These are phyloP conservation scores for Exophiala oligosperma DNA, from an alignment of 2,329 filamentous ascomycete species.

Conservation along the genomic window DNA sequence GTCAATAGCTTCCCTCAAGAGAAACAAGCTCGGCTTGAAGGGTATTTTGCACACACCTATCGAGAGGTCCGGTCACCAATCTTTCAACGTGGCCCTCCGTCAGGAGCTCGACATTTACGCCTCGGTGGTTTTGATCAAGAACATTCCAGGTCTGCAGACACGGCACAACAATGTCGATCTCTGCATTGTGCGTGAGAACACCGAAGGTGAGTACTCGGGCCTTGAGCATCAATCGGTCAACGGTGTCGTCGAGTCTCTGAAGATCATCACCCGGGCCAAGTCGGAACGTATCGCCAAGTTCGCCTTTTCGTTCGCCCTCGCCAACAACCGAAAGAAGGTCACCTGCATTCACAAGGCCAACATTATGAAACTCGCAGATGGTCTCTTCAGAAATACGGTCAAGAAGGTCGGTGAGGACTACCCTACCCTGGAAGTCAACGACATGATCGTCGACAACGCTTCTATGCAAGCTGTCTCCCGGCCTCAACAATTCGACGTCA, in stretches of 20 bases:
- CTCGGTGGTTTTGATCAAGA: slow-evolving; percentile 97
- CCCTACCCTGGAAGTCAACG: slow-evolving; percentile 91
- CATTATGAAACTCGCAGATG: slow-evolving; percentile 99
- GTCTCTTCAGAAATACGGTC: slow-evolving; percentile 98
- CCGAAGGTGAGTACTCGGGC: slow-evolving; percentile 98
- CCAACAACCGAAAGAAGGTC: slow-evolving; percentile 99
- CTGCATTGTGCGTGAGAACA: slow-evolving; percentile 99
- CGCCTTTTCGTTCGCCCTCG: slow-evolving; percentile 94
- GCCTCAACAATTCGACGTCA: slow-evolving; percentile 98
- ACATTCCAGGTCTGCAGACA: slow-evolving; percentile 97
- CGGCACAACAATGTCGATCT: slow-evolving; percentile 97
- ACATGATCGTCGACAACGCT: slow-evolving; percentile 99
- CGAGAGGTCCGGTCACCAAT: slow-evolving; percentile 94
- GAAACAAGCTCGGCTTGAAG: slow-evolving; percentile 99
- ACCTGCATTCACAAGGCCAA: slow-evolving; percentile 99
- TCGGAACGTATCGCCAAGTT: slow-evolving; percentile 99
- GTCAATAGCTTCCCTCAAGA: slow-evolving; percentile 89
- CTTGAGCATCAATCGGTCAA: slow-evolving; percentile 97
- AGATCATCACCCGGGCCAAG: slow-evolving; percentile 99
- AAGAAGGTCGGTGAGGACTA: slow-evolving; percentile 91
- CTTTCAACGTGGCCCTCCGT: slow-evolving; percentile 98
- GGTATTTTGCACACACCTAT: slow-evolving; percentile 98
- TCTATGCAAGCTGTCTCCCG: slow-evolving; percentile 97
- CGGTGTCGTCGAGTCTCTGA: slow-evolving; percentile 97
- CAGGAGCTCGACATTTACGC: slow-evolving; percentile 99